These are phyloP conservation scores for Hypericum androsaemum DNA, from an alignment of 345 rosid species.

Conservation along the genomic window DNA sequence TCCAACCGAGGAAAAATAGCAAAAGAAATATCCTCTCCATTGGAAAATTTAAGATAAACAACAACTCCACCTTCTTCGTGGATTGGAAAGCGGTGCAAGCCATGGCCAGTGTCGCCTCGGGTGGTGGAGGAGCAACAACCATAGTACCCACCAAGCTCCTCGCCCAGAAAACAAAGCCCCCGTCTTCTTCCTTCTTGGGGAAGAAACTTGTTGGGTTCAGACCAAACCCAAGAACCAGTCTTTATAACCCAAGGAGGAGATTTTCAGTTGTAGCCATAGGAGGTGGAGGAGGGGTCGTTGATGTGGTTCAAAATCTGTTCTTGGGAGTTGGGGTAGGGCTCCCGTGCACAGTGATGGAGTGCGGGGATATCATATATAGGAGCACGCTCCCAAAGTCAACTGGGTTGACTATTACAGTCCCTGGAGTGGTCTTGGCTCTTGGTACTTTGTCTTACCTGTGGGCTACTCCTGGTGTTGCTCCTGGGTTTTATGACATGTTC, in stretches of 20 bases:
- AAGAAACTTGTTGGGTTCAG: conserved; percentile 33
- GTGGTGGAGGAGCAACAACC: conserved; percentile 36
- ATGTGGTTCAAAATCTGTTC: conserved; percentile 57
- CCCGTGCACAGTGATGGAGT: conserved; percentile 97
- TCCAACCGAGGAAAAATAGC: too few relatives aligned
- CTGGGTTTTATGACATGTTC: conserved; percentile 94
- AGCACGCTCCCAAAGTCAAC: conserved; percentile 83
- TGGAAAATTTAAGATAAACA: too few relatives aligned
- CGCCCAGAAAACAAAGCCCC: conserved; percentile 12
- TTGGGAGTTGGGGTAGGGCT: conserved; percentile 95
- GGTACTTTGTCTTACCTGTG: conserved; percentile 80
- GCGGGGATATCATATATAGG: conserved; percentile 87
- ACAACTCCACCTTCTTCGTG: too few relatives aligned
- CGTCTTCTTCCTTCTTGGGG: conserved; percentile 54
- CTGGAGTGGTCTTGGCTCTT: conserved; percentile 74
- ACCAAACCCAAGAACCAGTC: conserved; percentile 19
- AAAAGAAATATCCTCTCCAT: too few relatives aligned
- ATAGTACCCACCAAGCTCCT: conserved; percentile 29
- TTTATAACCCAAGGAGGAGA: conserved; percentile 21
- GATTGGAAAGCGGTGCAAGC: neutral
- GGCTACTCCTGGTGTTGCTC: conserved; percentile 99
- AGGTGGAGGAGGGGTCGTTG: conserved; percentile 29
- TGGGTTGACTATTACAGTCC: conserved; percentile 64
- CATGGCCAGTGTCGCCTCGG: conserved; percentile 62
- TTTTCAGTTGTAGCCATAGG: conserved; percentile 27